These are phyloP conservation scores for Taphrina communis DNA, from an alignment of 1,139 yeast species.

Conservation along the genomic window DNA sequence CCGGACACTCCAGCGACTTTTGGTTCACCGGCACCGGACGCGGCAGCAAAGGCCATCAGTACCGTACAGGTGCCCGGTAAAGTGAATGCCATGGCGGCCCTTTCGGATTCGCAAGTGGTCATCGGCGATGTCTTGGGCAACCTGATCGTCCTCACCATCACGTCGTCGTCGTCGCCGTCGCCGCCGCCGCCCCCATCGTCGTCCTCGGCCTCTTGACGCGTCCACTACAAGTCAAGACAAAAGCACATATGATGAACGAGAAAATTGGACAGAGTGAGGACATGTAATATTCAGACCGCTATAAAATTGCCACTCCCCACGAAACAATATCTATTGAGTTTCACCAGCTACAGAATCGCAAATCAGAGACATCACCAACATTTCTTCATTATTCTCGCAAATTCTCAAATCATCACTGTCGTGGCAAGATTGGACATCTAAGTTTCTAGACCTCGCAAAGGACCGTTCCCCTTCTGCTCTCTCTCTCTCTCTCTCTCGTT, in stretches of 20 bases:
- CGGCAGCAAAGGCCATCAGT: not conserved
- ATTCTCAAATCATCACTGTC: not conserved
- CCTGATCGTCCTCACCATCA: slow-evolving; percentile 51
- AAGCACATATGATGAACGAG: no score
- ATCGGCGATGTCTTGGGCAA: slow-evolving; percentile 51
- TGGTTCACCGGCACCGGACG: not conserved
- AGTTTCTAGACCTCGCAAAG: no score
- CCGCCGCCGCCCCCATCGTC: no score
- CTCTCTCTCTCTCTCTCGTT: not conserved
- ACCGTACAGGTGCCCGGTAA: slow-evolving; percentile 15
- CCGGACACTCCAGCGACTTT: not conserved
- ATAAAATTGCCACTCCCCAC: no score
- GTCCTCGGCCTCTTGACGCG: no score
- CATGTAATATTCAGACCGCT: no score
- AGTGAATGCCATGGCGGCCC: slow-evolving; percentile 14
- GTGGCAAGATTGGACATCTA: not conserved
- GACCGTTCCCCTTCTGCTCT: not conserved
- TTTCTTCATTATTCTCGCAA: not conserved
- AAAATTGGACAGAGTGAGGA: no score
- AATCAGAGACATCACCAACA: not conserved
- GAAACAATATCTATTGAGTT: no score
- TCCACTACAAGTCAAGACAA: no score
- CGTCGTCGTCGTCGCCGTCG: no score
- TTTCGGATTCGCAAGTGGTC: not conserved
- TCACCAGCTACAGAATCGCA: not conserved